Evolutionary conservation across 164 flowering plant genomes (phyloP).

Genomic region (Protea cynaroides): DNA sequence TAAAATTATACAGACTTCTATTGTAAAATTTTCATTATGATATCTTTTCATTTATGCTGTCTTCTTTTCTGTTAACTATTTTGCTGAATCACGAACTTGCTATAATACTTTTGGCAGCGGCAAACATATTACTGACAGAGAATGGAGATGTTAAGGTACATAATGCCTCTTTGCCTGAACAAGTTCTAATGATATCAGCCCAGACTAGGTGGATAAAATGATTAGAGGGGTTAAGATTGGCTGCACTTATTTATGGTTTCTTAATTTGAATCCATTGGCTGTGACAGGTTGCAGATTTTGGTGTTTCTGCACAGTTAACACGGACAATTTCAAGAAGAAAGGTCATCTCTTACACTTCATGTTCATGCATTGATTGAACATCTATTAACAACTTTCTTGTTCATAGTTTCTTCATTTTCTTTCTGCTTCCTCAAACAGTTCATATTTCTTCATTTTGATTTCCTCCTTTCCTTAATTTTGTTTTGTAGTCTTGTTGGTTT

Average conservation of each 20-base stretch:
- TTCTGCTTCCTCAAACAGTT: too few species aligned
- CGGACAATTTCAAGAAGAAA: constrained; percentile 98
- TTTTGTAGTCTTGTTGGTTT: neutral
- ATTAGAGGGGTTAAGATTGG: neutral
- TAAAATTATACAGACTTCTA: too few species aligned
- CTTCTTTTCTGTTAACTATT: constrained; percentile 3
- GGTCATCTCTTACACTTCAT: constrained; percentile 33
- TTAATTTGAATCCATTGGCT: constrained; percentile 12
- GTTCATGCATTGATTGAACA: neutral
- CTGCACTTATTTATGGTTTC: neutral
- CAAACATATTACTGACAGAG: constrained; percentile 88
- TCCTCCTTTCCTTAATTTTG: too few species aligned
- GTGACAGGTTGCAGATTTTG: constrained; percentile 96
- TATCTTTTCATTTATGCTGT: neutral
- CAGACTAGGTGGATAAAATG: neutral
- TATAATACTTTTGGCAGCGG: constrained; percentile 64
- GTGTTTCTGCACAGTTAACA: constrained; percentile 96
- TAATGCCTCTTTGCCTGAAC: neutral
- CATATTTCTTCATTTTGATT: neutral
- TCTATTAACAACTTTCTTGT: neutral
- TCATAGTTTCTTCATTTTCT: neutral
- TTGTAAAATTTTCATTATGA: neutral
- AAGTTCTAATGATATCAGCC: neutral
- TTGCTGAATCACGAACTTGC: constrained; percentile 9
- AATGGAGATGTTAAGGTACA: constrained; percentile 97